Evolutionary conservation across 2,329 filamentous ascomycete species (phyloP).

Genomic region (Rhexocercosporidium sp.): DNA sequence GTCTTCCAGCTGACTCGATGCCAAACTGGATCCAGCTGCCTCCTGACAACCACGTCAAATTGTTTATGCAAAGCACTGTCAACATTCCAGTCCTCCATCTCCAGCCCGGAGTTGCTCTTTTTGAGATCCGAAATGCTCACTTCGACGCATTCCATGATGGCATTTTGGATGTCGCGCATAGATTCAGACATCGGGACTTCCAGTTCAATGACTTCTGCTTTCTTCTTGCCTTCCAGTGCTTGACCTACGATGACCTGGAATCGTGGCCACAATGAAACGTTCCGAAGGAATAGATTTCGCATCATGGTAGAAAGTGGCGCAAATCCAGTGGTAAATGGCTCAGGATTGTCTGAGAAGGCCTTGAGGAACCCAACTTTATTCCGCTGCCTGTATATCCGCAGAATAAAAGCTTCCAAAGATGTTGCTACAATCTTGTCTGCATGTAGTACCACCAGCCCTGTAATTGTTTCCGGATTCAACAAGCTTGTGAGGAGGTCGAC

Average conservation of each 20-base stretch:
- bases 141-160: constrained; percentile 94
- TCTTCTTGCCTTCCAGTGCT: constrained; percentile 87
- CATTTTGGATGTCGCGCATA: constrained; percentile 93
- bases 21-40: constrained; percentile 96
- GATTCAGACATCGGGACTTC: constrained; percentile 95
- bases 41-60: constrained; percentile 86
- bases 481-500: constrained; percentile 89
- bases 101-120: constrained; percentile 85
- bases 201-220: constrained; percentile 95
- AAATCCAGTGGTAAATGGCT: constrained; percentile 88
- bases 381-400: constrained; percentile 90
- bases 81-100: constrained; percentile 96
- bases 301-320: constrained; percentile 88
- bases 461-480: constrained; percentile 82
- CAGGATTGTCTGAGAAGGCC: constrained; percentile 91
- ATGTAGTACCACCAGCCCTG: constrained; percentile 85
- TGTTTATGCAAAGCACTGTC: constrained; percentile 92
- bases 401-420: constrained; percentile 91
- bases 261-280: constrained; percentile 87
- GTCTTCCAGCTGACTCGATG: constrained; percentile 95
- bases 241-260: constrained; percentile 92
- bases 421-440: constrained; percentile 87
- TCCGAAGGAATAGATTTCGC: constrained; percentile 88
- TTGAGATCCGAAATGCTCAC: constrained; percentile 92
- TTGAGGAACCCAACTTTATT: constrained; percentile 95